Evolutionary conservation across 352 stramenopile genomes (phyloP).

Genomic region (Phytophthora melonis): DNA sequence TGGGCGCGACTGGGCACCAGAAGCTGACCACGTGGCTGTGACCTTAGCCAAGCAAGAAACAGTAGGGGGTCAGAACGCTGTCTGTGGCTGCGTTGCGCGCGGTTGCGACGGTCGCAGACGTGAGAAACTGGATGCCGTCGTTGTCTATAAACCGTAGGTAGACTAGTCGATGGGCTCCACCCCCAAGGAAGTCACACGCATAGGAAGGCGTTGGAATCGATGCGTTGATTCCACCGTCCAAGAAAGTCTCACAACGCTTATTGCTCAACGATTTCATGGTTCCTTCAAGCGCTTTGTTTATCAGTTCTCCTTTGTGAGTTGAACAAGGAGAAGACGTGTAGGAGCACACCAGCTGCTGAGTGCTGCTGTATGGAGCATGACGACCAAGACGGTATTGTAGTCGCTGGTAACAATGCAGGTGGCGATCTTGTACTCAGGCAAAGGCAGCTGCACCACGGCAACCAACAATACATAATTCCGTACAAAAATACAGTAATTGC

Average conservation of each 20-base stretch:
- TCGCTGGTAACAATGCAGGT: slow-evolving; percentile 12
- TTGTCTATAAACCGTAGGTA: not conserved
- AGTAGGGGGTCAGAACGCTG: not conserved
- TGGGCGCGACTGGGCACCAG: no score
- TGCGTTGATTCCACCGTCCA: not conserved
- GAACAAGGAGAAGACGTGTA: no score
- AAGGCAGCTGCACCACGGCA: no score
- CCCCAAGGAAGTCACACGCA: not conserved
- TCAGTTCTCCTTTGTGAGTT: no score
- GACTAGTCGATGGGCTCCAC: not conserved
- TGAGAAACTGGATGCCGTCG: not conserved
- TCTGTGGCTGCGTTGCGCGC: not conserved
- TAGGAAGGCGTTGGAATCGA: not conserved
- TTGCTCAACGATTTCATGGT: not conserved
- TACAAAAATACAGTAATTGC: no score
- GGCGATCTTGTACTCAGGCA: slow-evolving; percentile 13
- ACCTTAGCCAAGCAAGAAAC: not conserved
- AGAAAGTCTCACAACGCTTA: not conserved
- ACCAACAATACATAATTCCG: no score
- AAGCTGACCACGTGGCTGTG: slow-evolving; percentile 21
- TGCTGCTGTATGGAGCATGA: not conserved
- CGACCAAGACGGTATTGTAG: not conserved
- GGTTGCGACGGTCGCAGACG: not conserved
- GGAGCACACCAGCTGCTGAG: not conserved
- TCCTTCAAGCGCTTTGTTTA: no score